A percentile compares a stretch with the other conserved stretches of the same genome.
phyloP scores from a whole-genome alignment of 495 filamentous ascomycete species.

The Xylaria acuta region DNA sequence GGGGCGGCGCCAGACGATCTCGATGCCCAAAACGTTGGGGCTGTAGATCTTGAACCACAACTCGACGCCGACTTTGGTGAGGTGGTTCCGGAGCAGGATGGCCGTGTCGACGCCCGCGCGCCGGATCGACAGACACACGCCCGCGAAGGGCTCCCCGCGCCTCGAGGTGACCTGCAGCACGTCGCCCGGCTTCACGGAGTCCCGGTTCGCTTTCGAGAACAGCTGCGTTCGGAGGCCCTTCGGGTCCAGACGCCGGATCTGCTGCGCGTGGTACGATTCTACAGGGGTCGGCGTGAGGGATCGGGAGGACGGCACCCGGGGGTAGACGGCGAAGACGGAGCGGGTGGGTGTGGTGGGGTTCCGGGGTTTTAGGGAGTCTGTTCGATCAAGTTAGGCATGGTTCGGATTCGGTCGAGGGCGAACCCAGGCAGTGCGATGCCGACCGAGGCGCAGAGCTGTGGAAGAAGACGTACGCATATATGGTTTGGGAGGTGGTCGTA shows the following conservation, averaged over 20 bases:
- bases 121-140: conserved; percentile 84
- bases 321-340: conserved; percentile 56
- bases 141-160: conserved; percentile 85
- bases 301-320: conserved; percentile 56
- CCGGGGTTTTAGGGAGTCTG: conserved; percentile 36
- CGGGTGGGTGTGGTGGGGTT: conserved; percentile 37
- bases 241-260: conserved; percentile 79
- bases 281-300: conserved; percentile 32
- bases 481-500: conserved; percentile 20
- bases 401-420: neutral
- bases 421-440: neutral
- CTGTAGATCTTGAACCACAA: conserved; percentile 96
- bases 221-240: conserved; percentile 79
- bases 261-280: conserved; percentile 62
- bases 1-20: conserved; percentile 84
- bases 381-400: neutral
- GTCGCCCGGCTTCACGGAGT: conserved; percentile 80
- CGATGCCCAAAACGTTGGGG: conserved; percentile 86
- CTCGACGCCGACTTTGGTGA: conserved; percentile 88
- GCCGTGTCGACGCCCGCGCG: conserved; percentile 84
- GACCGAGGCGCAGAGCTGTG: neutral
- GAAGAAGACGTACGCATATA: conserved; percentile 18
- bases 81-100: conserved; percentile 80
- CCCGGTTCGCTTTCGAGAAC: conserved; percentile 75
- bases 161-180: conserved; percentile 84